Base-by-base conservation (phyloP, 164 flowering plant genomes). In the Vitis amurensis region DNA sequence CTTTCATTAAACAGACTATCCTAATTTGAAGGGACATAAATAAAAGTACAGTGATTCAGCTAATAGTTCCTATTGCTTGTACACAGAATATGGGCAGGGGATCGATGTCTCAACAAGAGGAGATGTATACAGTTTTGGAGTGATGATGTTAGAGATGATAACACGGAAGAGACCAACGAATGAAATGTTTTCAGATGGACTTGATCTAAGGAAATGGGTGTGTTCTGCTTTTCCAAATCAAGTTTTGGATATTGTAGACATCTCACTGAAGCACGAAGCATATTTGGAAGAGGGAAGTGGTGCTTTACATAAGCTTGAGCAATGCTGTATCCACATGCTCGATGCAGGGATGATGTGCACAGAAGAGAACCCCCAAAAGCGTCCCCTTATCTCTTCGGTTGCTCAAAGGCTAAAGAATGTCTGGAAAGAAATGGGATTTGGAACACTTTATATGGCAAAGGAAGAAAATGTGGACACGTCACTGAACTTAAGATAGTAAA, bases 261-360 rank as follows among this genome's bases (percentile, higher is more conserved):
- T 47, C 23, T 9, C 47, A 37, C 30, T 55, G 16, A 48, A 48
- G 71, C 37, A 47, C 3, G 55, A 19, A 7, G 64, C 56, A 29
- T 8, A 13, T 2, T 8, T 14, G 8, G 47, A 19, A 49, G 63
- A 37, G 14, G 27, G 55, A 1, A 3, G 8, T 56, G 60, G 59
- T n/a, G 47, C 13, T 47, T 10, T 49, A 27, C 37, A 59, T 11
- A 49, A 44, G 56, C 71, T 68, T 13, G 63, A 68, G 37, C 62
- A 29, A 14, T 59, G 71, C 19, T 49, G 71, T 11, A 49, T 55
- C 53, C 60, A 56, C 11, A 16, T 67, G 19, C 30, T 50, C 15
- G 13, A 47, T 29, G 55, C 27, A 48, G 71, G 56, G 17, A 11
- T 59, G 56, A 50, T 23, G 52, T 68, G 71, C 64, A 68, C 71